Base-by-base conservation (phyloP, 352 stramenopile species). In the Globisporangium cylindrosporum region DNA sequence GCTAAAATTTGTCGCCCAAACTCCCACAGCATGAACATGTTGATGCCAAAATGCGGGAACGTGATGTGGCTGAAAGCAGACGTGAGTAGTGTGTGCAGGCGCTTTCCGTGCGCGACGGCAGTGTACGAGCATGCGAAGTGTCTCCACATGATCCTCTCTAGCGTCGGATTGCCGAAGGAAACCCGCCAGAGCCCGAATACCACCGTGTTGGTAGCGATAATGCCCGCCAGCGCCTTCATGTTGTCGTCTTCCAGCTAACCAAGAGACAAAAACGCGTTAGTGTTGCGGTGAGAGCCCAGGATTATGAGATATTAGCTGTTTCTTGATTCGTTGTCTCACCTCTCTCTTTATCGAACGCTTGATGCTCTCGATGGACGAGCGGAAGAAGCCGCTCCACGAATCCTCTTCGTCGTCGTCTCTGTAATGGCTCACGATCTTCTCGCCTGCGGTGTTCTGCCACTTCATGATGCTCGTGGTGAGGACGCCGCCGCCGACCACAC, bases 1-100 rank as follows among this genome's bases (percentile, higher is more conserved):
- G 84, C 74, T 38, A 95, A 48, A n/a, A 93, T 76, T 24, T 89
- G 76, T 5, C 72, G 77, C 0, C 88, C 88, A 70, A 95, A 95
- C 65, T 95, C 81, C 88, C 88, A 95, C 62, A 95, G 71, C 88
- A 95, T 95, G 60, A 93, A 94, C 88, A 95, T 94, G 70, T 95
- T 95, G 75, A 93, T 89, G 38, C 71, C 84, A 59, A 93, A 91
- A 64, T 95, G 88, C 9, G 82, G 79, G 32, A 92, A 72, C 57
- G 88, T 93, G 51, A 93, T 91, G 64, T 95, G 88, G 70, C 88
- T 95, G 70, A 95, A 93, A 14, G 86, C 82, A 7, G 84, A 90
- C 32, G 88, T 93, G 41, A 95, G 51, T 18, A 95, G 66, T 61
- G 88, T 93, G 71, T 93, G 81, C 41, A 89, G 66, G 6, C 88